A percentile compares a stretch with the other conserved stretches of the same genome.
phyloP scores from a whole-genome alignment of 768 basidiomycete genomes.

The Mycena albidolilacea region DNA sequence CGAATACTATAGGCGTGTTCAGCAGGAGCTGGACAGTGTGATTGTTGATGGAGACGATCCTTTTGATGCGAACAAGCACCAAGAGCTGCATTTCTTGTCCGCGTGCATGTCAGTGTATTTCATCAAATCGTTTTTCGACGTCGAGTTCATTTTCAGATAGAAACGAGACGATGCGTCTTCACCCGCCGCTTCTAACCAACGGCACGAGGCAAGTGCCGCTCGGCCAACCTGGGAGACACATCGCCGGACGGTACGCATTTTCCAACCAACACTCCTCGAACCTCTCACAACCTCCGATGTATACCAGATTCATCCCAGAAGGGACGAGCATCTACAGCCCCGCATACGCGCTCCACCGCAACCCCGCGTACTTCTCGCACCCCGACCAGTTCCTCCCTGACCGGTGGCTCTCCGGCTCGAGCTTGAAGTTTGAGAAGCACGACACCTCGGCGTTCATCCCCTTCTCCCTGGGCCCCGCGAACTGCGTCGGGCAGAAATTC shows the following conservation, averaged over 20 bases:
- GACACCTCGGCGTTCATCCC: slow-evolving; percentile 57
- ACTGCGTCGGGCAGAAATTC: slow-evolving; percentile 33
- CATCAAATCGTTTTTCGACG: not conserved
- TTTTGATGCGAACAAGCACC: slow-evolving; percentile 44
- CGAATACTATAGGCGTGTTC: slow-evolving; percentile 49
- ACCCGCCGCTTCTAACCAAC: slow-evolving; percentile 63
- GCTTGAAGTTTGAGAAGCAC: slow-evolving; percentile 34
- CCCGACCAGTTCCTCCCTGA: slow-evolving; percentile 61
- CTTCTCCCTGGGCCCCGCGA: slow-evolving; percentile 60
- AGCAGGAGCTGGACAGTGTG: slow-evolving; percentile 50
- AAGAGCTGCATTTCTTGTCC: slow-evolving; percentile 52
- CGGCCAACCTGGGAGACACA: not conserved
- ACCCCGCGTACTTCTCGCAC: slow-evolving; percentile 63
- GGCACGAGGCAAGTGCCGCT: slow-evolving; percentile 50
- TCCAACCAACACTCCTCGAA: not conserved
- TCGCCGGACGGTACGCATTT: slow-evolving; percentile 11
- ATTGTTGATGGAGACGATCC: slow-evolving; percentile 43
- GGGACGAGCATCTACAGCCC: slow-evolving; percentile 62
- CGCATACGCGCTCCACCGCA: slow-evolving; percentile 61
- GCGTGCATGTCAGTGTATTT: slow-evolving; percentile 51
- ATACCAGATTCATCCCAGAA: slow-evolving; percentile 60
- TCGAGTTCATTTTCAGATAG: slow-evolving; percentile 44
- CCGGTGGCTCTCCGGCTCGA: slow-evolving; percentile 50
- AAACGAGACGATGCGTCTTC: slow-evolving; percentile 65
- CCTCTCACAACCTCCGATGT: not conserved